These are phyloP conservation scores for Fusarium nanum DNA, from an alignment of 2,329 filamentous ascomycete species.

Conservation along the genomic window DNA sequence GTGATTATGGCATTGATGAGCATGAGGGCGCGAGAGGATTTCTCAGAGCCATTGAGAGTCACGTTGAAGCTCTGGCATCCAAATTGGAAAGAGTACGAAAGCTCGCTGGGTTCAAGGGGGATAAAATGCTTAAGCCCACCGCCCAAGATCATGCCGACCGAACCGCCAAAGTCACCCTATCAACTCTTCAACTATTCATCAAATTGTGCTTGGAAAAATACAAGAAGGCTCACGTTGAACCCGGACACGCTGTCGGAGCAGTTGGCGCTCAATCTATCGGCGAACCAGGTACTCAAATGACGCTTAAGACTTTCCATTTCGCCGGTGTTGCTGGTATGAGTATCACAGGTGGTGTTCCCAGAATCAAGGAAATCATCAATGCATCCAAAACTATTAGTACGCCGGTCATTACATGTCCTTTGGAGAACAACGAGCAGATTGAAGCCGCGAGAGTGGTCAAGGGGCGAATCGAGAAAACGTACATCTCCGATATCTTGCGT, in stretches of 20 bases:
- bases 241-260: conserved; percentile 94
- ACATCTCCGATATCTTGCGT: conserved; percentile 80
- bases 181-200: conserved; percentile 81
- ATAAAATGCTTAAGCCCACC: conserved; percentile 34
- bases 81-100: conserved; percentile 68
- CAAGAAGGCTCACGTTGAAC: conserved; percentile 89
- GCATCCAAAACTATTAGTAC: conserved; percentile 94
- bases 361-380: conserved; percentile 99
- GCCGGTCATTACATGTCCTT: conserved; percentile 88
- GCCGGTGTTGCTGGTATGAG: conserved; percentile 99
- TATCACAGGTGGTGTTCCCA: conserved; percentile 98
- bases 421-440: conserved; percentile 80
- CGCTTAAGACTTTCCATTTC: conserved; percentile 99
- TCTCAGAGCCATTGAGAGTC: conserved; percentile 79
- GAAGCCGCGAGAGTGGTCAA: conserved; percentile 91
- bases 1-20: conserved; percentile 77
- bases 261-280: conserved; percentile 98
- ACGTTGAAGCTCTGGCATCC: conserved; percentile 71
- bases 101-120: conserved; percentile 61
- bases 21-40: conserved; percentile 87
- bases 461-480: conserved; percentile 94
- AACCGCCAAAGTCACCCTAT: conserved; percentile 84
- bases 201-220: conserved; percentile 88
- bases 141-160: conserved; percentile 68
- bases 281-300: conserved; percentile 99